These are phyloP conservation scores for Solanum hybrid DNA, from an alignment of 305 asterid species.

Conservation along the genomic window DNA sequence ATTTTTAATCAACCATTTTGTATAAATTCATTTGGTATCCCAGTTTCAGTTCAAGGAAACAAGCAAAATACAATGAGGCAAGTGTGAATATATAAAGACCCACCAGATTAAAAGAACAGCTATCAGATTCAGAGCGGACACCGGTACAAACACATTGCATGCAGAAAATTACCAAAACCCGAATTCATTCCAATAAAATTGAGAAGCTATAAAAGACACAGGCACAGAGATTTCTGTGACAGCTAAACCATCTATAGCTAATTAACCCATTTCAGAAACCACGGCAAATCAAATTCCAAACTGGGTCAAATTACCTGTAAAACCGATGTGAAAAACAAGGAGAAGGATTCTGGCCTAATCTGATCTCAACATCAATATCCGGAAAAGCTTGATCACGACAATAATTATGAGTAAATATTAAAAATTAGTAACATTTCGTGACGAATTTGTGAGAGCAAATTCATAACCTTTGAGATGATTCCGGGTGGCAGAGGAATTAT, in stretches of 20 bases:
- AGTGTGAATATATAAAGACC: not conserved
- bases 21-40: conserved; percentile 9
- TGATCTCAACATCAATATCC: conserved; percentile 9
- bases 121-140: not conserved
- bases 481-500: conserved; percentile 38
- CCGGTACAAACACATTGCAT: conserved; percentile 38
- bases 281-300: not conserved
- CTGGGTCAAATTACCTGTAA: not conserved
- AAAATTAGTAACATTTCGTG: not conserved
- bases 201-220: not conserved
- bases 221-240: not conserved
- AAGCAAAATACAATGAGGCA: not conserved
- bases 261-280: conserved; percentile 12
- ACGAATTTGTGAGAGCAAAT: not conserved
- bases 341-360: conserved; percentile 18
- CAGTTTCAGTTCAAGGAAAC: conserved; percentile 18
- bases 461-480: conserved; percentile 11
- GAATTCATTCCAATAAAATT: not conserved
- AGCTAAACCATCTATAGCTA: conserved; percentile 4
- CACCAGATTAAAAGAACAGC: not conserved
- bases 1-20: conserved; percentile 12
- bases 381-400: not conserved
- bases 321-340: not conserved
- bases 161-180: conserved; percentile 16
- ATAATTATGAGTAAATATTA: conserved; percentile 1